Evolutionary conservation across 352 stramenopile genomes (phyloP).

Genomic region (Phytopythium chamaehyphon): DNA sequence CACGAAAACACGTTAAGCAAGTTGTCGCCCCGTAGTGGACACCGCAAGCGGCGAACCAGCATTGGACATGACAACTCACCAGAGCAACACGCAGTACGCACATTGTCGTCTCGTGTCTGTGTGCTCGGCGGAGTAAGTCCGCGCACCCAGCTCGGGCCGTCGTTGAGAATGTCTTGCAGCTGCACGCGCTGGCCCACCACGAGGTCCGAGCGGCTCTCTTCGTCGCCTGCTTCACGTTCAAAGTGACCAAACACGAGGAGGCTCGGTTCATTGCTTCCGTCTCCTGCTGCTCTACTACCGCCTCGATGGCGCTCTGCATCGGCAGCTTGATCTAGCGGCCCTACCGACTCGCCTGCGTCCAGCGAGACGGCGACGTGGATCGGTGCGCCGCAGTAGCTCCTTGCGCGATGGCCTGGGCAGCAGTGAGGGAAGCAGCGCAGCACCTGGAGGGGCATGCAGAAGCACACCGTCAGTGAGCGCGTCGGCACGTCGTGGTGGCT

Average conservation of each 20-base stretch:
- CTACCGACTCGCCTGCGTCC: not conserved
- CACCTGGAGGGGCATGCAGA: slow-evolving; percentile 21
- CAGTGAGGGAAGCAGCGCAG: slow-evolving; percentile 59
- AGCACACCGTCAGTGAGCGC: not conserved
- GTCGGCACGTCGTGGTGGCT: not conserved
- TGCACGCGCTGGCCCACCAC: slow-evolving; percentile 15
- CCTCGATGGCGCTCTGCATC: not conserved
- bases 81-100: slow-evolving; percentile 1
- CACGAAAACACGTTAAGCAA: too few relatives aligned
- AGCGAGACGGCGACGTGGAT: slow-evolving; percentile 23
- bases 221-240: slow-evolving; percentile 21
- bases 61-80: too few relatives aligned
- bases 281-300: not conserved
- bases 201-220: slow-evolving; percentile 12
- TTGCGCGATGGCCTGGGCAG: slow-evolving; percentile 36
- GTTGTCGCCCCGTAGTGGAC: too few relatives aligned
- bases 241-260: slow-evolving; percentile 32
- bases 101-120: too few relatives aligned
- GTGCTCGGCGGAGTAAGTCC: slow-evolving; percentile 1
- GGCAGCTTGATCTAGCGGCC: too few relatives aligned
- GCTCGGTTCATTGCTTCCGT: not conserved
- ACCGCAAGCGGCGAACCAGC: too few relatives aligned
- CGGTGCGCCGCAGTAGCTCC: slow-evolving; percentile 46
- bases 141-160: slow-evolving; percentile 18
- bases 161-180: slow-evolving; percentile 8